These are phyloP conservation scores for Podaxis carcinomalis DNA, from an alignment of 768 basidiomycete genomes.

Conservation along the genomic window DNA sequence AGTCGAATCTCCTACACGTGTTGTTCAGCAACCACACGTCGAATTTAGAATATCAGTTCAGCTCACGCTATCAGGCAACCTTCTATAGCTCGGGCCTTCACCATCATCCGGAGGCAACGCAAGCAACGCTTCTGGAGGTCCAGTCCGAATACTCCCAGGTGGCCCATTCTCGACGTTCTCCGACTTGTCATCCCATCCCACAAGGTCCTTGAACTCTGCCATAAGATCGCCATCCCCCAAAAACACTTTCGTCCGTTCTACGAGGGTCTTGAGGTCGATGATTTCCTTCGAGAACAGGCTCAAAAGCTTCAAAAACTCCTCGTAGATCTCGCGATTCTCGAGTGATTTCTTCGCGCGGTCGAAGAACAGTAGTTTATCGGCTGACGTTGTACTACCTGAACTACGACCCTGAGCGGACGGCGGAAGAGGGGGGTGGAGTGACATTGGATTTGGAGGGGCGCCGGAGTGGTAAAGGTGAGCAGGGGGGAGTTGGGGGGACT, in stretches of 20 bases:
- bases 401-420: conserved; percentile 20
- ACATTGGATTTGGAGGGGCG: conserved; percentile 16
- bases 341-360: conserved; percentile 84
- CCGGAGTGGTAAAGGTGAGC: conserved; percentile 23
- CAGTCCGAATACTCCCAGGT: conserved; percentile 72
- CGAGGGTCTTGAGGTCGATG: conserved; percentile 77
- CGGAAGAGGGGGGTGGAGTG: conserved; percentile 16
- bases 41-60: not conserved
- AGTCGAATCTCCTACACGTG: conserved; percentile 72
- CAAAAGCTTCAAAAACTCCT: conserved; percentile 93
- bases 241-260: conserved; percentile 78
- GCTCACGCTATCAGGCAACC: conserved; percentile 83
- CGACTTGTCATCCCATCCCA: conserved; percentile 71
- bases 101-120: conserved; percentile 79
- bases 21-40: conserved; percentile 2
- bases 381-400: conserved; percentile 28
- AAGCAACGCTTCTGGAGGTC: conserved; percentile 71
- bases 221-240: conserved; percentile 79
- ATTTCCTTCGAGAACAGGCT: conserved; percentile 90
- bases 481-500: conserved; percentile 36
- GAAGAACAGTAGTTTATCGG: conserved; percentile 89
- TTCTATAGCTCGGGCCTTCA: conserved; percentile 92
- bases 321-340: conserved; percentile 73
- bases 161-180: conserved; percentile 65
- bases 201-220: conserved; percentile 79